Evolutionary conservation across 495 filamentous ascomycete species (phyloP).

Genomic region (Neurospora africana): DNA sequence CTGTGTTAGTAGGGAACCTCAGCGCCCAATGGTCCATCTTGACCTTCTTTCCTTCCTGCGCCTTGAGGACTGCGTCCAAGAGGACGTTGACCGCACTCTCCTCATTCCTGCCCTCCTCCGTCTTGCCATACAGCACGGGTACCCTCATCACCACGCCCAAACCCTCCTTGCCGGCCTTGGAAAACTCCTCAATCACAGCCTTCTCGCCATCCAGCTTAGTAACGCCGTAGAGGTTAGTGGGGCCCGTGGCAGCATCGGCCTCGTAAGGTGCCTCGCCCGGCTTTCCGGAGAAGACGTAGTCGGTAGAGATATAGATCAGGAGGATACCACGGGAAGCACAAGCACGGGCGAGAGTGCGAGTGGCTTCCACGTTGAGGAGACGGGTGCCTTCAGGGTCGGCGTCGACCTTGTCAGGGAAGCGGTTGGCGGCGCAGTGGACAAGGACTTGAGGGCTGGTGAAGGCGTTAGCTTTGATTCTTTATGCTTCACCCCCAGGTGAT

Average conservation of each 20-base stretch:
- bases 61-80: constrained; percentile 59
- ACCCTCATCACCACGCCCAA: constrained; percentile 67
- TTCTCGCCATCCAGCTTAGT: constrained; percentile 78
- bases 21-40: constrained; percentile 87
- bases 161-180: constrained; percentile 35
- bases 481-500: background rate
- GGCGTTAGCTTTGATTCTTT: constrained; percentile 24
- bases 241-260: constrained; percentile 47
- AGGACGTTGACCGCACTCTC: constrained; percentile 82
- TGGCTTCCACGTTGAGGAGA: constrained; percentile 65
- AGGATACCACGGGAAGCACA: constrained; percentile 53
- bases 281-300: constrained; percentile 81
- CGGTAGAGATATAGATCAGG: constrained; percentile 87
- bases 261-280: constrained; percentile 83
- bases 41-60: constrained; percentile 48
- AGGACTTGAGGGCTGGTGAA: background rate
- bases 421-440: constrained; percentile 61
- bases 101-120: constrained; percentile 35
- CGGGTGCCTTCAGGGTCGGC: constrained; percentile 65
- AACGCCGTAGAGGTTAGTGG: constrained; percentile 80
- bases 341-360: constrained; percentile 52
- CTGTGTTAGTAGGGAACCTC: constrained; percentile 76
- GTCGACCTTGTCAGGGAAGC: constrained; percentile 77
- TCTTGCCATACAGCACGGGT: constrained; percentile 76
- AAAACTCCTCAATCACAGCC: constrained; percentile 54